These are phyloP conservation scores for Hypocrella siamensis DNA, from an alignment of 2,329 filamentous ascomycete genomes.

Conservation along the genomic window DNA sequence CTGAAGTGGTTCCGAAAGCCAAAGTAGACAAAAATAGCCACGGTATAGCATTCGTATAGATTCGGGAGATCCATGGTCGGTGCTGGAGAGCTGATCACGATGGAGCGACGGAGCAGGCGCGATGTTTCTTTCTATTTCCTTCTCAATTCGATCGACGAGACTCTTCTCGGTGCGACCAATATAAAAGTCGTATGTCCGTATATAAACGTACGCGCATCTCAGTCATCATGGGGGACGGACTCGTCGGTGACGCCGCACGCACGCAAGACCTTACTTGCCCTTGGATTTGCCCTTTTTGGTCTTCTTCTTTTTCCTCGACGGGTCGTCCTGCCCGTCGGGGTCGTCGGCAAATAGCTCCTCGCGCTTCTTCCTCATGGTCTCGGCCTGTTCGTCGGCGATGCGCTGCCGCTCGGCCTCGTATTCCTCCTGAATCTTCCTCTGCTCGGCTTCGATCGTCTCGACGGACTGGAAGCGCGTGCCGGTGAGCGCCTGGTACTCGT, in stretches of 20 bases:
- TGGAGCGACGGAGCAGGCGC: too few species aligned
- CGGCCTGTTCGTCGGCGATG: conserved; percentile 29
- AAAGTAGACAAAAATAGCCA: too few species aligned
- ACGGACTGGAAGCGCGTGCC: conserved; percentile 38
- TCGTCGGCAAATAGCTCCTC: conserved; percentile 32
- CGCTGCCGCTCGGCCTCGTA: conserved; percentile 28
- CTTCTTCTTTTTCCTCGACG: conserved; percentile 13
- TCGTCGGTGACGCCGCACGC: conserved; percentile 23
- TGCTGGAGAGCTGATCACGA: too few species aligned
- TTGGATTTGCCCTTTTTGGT: conserved; percentile 16
- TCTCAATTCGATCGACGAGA: too few species aligned
- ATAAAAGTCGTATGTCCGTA: too few species aligned
- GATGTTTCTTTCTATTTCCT: too few species aligned
- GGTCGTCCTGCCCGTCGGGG: conserved; percentile 9
- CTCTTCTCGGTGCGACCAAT: too few species aligned
- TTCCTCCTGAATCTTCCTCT: conserved; percentile 27
- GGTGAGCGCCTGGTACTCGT: conserved; percentile 41
- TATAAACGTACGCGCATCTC: background rate
- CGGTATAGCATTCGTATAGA: too few species aligned
- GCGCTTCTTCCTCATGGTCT: conserved; percentile 29
- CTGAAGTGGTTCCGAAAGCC: too few species aligned
- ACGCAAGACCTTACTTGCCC: conserved; percentile 16
- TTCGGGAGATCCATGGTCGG: too few species aligned
- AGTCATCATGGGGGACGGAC: conserved; percentile 12
- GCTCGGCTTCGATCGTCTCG: conserved; percentile 39